Conservation (phyloP, 495 filamentous ascomycete species). For the Hyaloscypha variabilis region DNA sequence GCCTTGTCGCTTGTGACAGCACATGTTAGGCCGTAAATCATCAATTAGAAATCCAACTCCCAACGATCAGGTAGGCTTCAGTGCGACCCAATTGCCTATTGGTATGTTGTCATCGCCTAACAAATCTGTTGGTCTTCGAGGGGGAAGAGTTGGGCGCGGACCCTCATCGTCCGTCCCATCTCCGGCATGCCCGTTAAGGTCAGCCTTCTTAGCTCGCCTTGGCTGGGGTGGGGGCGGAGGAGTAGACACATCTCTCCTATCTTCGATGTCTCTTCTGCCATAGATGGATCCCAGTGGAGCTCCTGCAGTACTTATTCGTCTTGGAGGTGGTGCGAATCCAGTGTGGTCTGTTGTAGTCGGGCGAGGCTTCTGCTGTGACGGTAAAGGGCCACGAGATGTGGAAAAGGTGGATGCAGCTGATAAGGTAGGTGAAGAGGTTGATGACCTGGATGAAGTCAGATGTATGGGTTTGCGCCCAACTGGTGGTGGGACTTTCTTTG, state of each 20-base stretch:
- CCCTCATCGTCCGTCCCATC: constrained; percentile 22
- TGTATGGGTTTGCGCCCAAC: constrained; percentile 57
- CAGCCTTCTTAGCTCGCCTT: constrained; percentile 13
- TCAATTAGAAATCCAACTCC: neutral
- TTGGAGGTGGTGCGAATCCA: constrained; percentile 21
- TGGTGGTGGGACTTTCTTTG: constrained; percentile 51
- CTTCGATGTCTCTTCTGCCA: constrained; percentile 4
- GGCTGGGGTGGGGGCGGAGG: constrained; percentile 23
- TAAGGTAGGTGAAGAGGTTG: constrained; percentile 21
- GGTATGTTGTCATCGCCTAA: constrained; percentile 22
- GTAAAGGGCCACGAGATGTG: neutral
- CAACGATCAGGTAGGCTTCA: constrained; percentile 23
- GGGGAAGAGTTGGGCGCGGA: constrained; percentile 24
- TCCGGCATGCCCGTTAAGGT: neutral
- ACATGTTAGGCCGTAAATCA: neutral
- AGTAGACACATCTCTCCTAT: constrained; percentile 2
- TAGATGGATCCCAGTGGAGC: neutral
- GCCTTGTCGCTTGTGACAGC: neutral
- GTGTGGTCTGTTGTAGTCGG: constrained; percentile 11
- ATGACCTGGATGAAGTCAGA: constrained; percentile 40
- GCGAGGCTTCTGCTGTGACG: constrained; percentile 6
- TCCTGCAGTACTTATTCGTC: constrained; percentile 5
- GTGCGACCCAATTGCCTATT: constrained; percentile 24
- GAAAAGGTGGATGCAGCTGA: constrained; percentile 11
- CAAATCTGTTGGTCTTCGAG: constrained; percentile 28